Evolutionary conservation across 1,284 basidiomycete genomes (phyloP), one percentile per base, ranked within the genome.

Genomic region (Fomitopsis schrenkii): DNA sequence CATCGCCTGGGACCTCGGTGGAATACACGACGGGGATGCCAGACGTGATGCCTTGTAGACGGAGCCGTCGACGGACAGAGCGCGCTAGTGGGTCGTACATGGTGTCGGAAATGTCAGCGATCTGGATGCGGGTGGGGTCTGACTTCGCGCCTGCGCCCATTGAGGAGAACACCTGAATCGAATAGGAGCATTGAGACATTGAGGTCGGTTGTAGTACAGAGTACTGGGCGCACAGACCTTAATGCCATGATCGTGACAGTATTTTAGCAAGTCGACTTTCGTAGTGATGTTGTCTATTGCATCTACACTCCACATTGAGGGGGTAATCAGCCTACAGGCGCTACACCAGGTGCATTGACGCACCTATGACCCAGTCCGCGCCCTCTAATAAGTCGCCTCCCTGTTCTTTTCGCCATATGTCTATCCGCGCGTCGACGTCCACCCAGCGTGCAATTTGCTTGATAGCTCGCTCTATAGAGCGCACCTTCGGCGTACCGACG

Each of bases 81-180:
- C 97, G 88, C 15, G 96, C 96, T 6, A 99, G 84, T 1, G 97
- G 96, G 72, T 99, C 97, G 72, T 99, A 97, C 55, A 93, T 85
- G 0, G 97, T 99, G 63, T 83, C 83, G 2, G 95, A 95, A 66
- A 99, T 95, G 74, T 98, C 97, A 61, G 90, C 90, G 62, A 99
- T 97, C 75, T 98, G 97, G 30, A 99, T 85, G 36, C 95, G 85
- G 5, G 95, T 97, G 0, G 97, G 95, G 73, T 99, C 97, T 63
- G 84, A 85, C 77, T 99, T 99, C 7, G 96, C 93, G n/a, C 96
- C 91, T 1, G 97, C 94, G 46, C 97, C 97, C 94, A 99, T 97
- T 19, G 94, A 95, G 1, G 95, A 93, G 75, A 99, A 97, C 19
- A 97, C 91, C 88, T 91, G 63, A 12, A 15, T 36, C 2, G 10